These are phyloP conservation scores for Gymnopus androsaceus DNA, from an alignment of 1,284 basidiomycete genomes.

Conservation along the genomic window DNA sequence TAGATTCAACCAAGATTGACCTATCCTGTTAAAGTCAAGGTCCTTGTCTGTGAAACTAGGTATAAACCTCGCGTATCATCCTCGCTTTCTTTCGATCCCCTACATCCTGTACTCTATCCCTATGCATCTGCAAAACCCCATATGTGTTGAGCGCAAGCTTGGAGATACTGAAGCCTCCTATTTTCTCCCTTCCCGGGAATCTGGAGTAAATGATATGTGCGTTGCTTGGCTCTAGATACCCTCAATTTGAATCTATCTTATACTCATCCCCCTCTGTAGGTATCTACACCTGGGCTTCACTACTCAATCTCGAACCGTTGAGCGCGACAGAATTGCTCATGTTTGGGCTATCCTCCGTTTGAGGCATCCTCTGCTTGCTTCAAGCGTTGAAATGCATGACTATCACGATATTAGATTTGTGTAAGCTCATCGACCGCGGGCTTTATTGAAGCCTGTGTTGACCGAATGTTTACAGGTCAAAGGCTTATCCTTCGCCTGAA, in stretches of 20 bases:
- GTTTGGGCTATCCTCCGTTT: slow-evolving; percentile 71
- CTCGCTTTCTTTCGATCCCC: neutral
- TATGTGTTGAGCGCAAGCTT: slow-evolving; percentile 44
- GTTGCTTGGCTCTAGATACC: too few species aligned
- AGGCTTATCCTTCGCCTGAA: slow-evolving; percentile 43
- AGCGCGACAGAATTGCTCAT: slow-evolving; percentile 48
- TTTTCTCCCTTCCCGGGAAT: slow-evolving; percentile 69
- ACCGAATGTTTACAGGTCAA: slow-evolving; percentile 42
- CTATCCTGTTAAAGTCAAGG: too few species aligned
- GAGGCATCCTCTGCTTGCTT: slow-evolving; percentile 69
- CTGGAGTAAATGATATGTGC: slow-evolving; percentile 83
- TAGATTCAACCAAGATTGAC: too few species aligned
- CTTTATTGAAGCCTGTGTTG: too few species aligned
- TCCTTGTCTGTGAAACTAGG: too few species aligned
- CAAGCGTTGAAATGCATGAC: slow-evolving; percentile 56
- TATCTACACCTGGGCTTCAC: slow-evolving; percentile 70
- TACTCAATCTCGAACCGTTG: slow-evolving; percentile 45
- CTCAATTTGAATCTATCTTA: neutral
- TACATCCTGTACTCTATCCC: neutral
- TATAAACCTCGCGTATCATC: too few species aligned
- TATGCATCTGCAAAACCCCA: slow-evolving; percentile 31
- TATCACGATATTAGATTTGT: slow-evolving; percentile 69
- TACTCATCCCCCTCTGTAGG: slow-evolving; percentile 36
- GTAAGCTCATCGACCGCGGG: slow-evolving; percentile 41
- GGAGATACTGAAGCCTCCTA: slow-evolving; percentile 73